A percentile compares a stretch with the other conserved stretches of the same genome.
Evolutionary conservation across 1,139 yeast species (phyloP).

Genomic region (Suzukiozyma palmioleophila): DNA sequence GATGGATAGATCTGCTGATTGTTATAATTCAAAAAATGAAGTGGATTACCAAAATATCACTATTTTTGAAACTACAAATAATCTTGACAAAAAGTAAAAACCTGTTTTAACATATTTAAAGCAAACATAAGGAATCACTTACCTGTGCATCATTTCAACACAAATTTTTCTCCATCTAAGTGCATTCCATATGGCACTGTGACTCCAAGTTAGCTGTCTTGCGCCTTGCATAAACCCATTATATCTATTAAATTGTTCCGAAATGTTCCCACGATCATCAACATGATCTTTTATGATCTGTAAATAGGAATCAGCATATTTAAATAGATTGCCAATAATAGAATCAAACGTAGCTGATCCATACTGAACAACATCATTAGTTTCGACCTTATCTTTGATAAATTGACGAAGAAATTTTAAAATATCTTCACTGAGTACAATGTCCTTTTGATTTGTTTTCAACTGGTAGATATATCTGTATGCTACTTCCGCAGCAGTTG

Average conservation of each 20-base stretch:
- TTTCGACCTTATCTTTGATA: conserved; percentile 30
- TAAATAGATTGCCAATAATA: conserved; percentile 43
- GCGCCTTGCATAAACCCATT: conserved; percentile 91
- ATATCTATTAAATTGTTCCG: conserved; percentile 82
- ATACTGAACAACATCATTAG: conserved; percentile 28
- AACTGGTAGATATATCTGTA: conserved; percentile 32
- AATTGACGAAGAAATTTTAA: conserved; percentile 29
- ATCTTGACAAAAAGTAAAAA: conserved; percentile 21
- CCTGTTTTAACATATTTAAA: not conserved
- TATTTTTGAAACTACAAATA: conserved; percentile 50
- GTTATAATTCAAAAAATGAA: conserved; percentile 31
- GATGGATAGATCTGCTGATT: conserved; percentile 46
- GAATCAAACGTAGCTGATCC: conserved; percentile 44
- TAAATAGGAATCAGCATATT: conserved; percentile 73
- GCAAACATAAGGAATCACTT: not conserved
- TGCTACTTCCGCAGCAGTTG: conserved; percentile 67
- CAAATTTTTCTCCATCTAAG: conserved; percentile 51
- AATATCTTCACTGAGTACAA: conserved; percentile 22
- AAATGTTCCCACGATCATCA: conserved; percentile 69
- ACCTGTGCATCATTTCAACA: not conserved
- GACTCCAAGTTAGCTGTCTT: conserved; percentile 83
- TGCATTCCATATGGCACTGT: conserved; percentile 73
- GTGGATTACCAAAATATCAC: conserved; percentile 38
- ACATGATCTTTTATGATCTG: conserved; percentile 69
- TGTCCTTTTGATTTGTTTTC: conserved; percentile 18